phyloP scores from a whole-genome alignment of 2,329 filamentous ascomycete genomes.

The Calonectria ilicicola region DNA sequence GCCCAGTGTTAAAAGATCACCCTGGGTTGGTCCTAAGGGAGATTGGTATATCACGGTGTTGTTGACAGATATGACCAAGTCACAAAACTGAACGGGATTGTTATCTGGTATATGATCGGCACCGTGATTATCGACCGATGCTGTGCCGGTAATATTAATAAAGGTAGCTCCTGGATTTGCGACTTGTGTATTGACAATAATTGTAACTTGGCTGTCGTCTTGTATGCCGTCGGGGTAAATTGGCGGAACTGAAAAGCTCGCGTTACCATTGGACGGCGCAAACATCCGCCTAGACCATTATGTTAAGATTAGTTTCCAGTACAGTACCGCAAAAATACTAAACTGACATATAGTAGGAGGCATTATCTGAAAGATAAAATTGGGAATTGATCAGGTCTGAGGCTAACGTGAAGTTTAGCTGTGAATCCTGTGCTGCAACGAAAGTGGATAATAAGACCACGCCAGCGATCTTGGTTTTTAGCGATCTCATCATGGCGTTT shows the following conservation, averaged over 20 bases:
- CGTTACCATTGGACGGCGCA: background rate
- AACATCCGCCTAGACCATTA: background rate
- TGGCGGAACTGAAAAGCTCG: background rate
- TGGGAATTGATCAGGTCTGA: background rate
- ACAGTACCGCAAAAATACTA: too few relatives aligned
- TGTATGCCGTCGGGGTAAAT: background rate
- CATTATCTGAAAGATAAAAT: too few relatives aligned
- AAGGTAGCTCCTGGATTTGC: background rate
- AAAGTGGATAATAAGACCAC: background rate
- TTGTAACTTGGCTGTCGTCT: background rate
- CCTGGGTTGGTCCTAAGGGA: background rate
- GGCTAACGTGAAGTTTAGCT: background rate
- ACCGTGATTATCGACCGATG: background rate
- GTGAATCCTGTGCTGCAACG: background rate
- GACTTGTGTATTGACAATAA: background rate
- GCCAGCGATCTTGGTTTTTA: background rate
- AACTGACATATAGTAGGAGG: background rate
- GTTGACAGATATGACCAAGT: background rate
- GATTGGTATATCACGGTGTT: background rate
- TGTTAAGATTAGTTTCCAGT: background rate
- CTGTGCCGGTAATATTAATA: background rate
- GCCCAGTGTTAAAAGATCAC: background rate
- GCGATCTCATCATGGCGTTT: background rate
- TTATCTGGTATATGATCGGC: background rate
- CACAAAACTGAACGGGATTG: background rate